These are phyloP conservation scores for Suillus plorans DNA, from an alignment of 768 basidiomycete genomes.

Conservation along the genomic window DNA sequence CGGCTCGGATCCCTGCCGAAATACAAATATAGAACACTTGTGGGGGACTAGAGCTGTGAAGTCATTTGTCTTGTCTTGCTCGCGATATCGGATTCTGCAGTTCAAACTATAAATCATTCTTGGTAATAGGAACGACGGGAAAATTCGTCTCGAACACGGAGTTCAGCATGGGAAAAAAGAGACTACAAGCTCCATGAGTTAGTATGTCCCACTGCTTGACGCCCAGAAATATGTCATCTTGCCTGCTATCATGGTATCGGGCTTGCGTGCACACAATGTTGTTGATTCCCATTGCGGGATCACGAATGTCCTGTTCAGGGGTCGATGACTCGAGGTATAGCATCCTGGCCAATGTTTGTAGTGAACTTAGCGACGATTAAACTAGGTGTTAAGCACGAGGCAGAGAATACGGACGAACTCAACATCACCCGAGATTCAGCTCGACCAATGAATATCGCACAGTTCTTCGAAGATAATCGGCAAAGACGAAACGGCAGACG, in stretches of 20 bases:
- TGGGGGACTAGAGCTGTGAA: not conserved
- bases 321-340: not conserved
- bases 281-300: not conserved
- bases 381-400: not conserved
- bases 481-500: not conserved
- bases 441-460: not conserved
- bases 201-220: not conserved
- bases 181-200: not conserved
- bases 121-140: not conserved
- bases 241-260: not conserved
- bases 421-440: not conserved
- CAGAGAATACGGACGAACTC: not conserved
- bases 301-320: not conserved
- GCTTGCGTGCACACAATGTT: not conserved
- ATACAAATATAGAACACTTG: not conserved
- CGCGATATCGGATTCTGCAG: not conserved
- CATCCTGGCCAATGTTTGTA: not conserved
- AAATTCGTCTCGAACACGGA: too few relatives aligned
- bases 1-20: not conserved
- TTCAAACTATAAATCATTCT: not conserved
- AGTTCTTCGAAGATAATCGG: not conserved
- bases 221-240: not conserved
- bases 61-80: not conserved
- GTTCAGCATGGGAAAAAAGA: too few relatives aligned
- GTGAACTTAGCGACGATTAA: not conserved